Evolutionary conservation across 805 yeast genomes (phyloP).

Genomic region (Lachancea fermentati): DNA sequence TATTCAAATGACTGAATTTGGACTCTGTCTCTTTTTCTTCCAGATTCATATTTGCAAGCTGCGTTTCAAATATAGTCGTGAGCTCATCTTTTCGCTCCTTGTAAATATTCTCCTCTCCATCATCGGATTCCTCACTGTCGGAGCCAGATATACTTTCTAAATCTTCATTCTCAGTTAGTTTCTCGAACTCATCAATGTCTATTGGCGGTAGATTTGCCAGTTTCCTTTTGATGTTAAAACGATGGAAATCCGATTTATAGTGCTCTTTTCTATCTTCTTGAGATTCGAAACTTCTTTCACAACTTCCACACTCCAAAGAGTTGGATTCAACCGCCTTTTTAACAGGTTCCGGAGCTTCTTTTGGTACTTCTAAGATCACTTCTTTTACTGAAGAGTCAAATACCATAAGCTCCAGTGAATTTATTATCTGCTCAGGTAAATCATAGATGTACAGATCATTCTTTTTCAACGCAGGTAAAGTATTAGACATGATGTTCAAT

Average conservation of each 20-base stretch:
- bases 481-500: not conserved
- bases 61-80: constrained; percentile 24
- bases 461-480: constrained; percentile 14
- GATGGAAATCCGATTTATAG: constrained; percentile 54
- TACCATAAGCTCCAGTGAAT: constrained; percentile 46
- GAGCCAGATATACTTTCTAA: constrained; percentile 59
- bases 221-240: constrained; percentile 53
- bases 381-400: constrained; percentile 49
- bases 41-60: constrained; percentile 17
- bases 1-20: constrained; percentile 49
- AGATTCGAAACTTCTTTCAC: constrained; percentile 19
- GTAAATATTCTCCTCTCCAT: constrained; percentile 19
- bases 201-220: constrained; percentile 41
- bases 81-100: constrained; percentile 22
- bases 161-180: constrained; percentile 33
- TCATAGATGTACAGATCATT: constrained; percentile 47
- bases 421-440: constrained; percentile 35
- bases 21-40: constrained; percentile 31
- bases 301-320: constrained; percentile 19
- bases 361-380: constrained; percentile 13
- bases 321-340: constrained; percentile 2
- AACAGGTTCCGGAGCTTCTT: not conserved
- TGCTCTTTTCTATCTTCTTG: constrained; percentile 34
- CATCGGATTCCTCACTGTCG: constrained; percentile 37
- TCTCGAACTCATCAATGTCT: constrained; percentile 54